These are phyloP conservation scores for Paraurostyla sp. DNA, from an alignment of 73 alveolate species.

Conservation along the genomic window DNA sequence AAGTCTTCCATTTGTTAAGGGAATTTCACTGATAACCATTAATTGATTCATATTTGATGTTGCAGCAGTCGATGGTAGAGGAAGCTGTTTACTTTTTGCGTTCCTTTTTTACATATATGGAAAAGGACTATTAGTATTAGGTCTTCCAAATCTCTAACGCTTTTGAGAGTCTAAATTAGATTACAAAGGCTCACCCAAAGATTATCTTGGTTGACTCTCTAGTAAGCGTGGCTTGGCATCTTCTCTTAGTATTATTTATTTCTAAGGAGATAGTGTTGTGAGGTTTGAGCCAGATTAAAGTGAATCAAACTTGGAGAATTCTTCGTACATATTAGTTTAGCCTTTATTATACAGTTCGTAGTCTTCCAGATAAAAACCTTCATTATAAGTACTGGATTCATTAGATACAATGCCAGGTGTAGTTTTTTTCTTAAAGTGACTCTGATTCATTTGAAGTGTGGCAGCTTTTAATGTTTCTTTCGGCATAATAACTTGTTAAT, in stretches of 20 bases:
- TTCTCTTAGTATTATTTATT: background rate
- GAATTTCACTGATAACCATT: constrained; percentile 12
- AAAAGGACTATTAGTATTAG: constrained; percentile 40
- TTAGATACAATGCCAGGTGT: too few species aligned
- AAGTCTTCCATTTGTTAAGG: background rate
- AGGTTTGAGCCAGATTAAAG: background rate
- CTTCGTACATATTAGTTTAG: too few species aligned
- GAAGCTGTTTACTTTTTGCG: background rate
- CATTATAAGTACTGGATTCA: background rate
- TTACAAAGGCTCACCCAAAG: constrained; percentile 33
- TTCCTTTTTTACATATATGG: constrained; percentile 42
- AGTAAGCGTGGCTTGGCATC: constrained; percentile 3
- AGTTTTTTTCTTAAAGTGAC: too few species aligned
- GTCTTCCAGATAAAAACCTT: background rate
- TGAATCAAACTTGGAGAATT: constrained; percentile 9
- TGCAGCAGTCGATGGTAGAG: constrained; percentile 53
- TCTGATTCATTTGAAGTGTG: too few species aligned
- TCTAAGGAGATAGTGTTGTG: constrained; percentile 17
- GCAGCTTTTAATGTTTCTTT: too few species aligned
- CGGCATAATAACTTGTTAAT: too few species aligned
- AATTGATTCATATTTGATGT: constrained; percentile 34
- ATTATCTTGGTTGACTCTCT: constrained; percentile 42
- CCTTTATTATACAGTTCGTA: background rate
- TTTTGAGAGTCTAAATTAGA: constrained; percentile 8
- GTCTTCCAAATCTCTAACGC: constrained; percentile 30